Percentiles rank a stretch among this genome's conserved stretches.
These are phyloP conservation scores for Arctium lappa DNA, from an alignment of 129 eudicot species.

Conservation along the genomic window DNA sequence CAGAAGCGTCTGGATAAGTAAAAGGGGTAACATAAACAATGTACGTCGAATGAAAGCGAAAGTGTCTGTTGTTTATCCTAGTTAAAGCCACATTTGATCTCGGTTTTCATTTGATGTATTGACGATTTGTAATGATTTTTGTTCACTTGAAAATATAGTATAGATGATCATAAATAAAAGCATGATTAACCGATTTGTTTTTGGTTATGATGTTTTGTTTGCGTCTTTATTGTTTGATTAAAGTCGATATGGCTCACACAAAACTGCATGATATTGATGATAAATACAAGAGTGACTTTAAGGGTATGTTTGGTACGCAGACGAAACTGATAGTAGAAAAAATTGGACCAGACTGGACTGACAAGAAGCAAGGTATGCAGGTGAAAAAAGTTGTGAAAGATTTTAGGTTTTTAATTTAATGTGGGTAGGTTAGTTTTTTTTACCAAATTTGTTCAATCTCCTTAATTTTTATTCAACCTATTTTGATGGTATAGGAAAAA, in stretches of 20 bases:
- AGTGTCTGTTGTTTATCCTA: background rate
- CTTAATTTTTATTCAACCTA: background rate
- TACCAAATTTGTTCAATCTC: background rate
- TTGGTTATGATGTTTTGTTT: background rate
- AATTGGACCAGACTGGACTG: background rate
- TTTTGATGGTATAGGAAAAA: background rate
- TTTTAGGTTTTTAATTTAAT: background rate
- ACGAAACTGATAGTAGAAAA: no score
- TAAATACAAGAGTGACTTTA: background rate
- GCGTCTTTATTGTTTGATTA: background rate
- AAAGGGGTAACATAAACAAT: background rate
- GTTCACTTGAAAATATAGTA: background rate
- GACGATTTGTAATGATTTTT: background rate
- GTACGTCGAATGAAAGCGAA: background rate
- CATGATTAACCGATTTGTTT: background rate
- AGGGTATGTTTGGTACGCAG: background rate
- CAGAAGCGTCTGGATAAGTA: constrained; percentile 1
- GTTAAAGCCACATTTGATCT: background rate
- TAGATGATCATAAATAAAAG: background rate
- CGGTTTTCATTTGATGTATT: background rate
- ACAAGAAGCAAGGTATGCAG: background rate
- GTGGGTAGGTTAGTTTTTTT: background rate
- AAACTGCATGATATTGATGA: background rate
- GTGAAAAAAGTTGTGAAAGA: background rate
- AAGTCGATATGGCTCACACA: background rate